A percentile compares a stretch with the other conserved stretches of the same genome.
Conservation (phyloP, 202 grass and related monocot species). For the Musa balbisiana region DNA sequence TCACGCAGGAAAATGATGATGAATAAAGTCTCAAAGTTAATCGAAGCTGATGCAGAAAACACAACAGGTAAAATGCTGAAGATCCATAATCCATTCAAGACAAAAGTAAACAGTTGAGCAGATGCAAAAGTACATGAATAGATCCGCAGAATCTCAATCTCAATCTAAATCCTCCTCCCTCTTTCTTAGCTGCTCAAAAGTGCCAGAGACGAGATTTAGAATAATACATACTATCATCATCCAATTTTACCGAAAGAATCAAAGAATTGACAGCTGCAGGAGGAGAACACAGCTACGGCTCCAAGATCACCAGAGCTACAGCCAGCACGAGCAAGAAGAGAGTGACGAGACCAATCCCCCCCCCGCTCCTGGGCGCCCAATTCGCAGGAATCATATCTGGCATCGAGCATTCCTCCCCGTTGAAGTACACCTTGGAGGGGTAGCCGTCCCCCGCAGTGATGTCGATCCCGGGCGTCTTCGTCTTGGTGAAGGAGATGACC, state of each 20-base stretch:
- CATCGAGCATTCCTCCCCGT: slow-evolving; percentile 68
- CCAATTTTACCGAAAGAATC: slow-evolving; percentile 26
- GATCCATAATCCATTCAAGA: not conserved
- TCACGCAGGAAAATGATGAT: too few relatives aligned
- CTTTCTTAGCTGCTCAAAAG: not conserved
- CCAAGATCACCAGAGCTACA: slow-evolving; percentile 26
- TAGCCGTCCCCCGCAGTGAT: slow-evolving; percentile 59
- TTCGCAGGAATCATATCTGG: slow-evolving; percentile 39
- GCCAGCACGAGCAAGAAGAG: slow-evolving; percentile 34
- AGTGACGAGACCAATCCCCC: slow-evolving; percentile 20
- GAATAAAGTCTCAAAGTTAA: too few relatives aligned
- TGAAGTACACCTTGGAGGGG: slow-evolving; percentile 91
- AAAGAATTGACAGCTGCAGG: slow-evolving; percentile 15
- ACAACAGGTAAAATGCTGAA: not conserved
- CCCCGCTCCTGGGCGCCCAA: slow-evolving; percentile 33
- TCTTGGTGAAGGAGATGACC: slow-evolving; percentile 86
- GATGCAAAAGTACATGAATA: not conserved
- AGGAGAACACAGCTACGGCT: slow-evolving; percentile 17
- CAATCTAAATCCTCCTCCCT: not conserved
- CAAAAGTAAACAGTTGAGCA: not conserved
- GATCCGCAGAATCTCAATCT: not conserved
- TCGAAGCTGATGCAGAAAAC: not conserved
- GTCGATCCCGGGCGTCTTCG: slow-evolving; percentile 50
- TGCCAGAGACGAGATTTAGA: not conserved
- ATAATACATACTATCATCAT: too few relatives aligned